A percentile compares a stretch with the other conserved stretches of the same genome.
Evolutionary conservation across 768 basidiomycete species (phyloP).

Genomic region (Termitomyces sp.): DNA sequence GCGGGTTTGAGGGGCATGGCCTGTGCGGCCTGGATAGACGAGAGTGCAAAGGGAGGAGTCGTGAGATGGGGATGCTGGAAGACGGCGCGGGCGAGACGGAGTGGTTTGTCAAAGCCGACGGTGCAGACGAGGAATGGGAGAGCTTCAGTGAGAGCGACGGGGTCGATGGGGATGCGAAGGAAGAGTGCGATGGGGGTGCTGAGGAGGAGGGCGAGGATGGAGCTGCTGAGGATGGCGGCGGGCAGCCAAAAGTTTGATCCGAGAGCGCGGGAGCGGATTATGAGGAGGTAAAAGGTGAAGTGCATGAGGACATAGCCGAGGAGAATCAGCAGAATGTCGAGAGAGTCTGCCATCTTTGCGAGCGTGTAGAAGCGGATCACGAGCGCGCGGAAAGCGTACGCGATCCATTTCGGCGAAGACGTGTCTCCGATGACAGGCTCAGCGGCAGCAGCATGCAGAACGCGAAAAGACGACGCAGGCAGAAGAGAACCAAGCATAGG

Average conservation of each 20-base stretch:
- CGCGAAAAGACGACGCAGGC: neutral
- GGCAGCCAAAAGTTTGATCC: constrained; percentile 60
- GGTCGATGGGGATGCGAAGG: constrained; percentile 84
- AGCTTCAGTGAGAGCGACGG: constrained; percentile 89
- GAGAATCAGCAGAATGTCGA: constrained; percentile 92
- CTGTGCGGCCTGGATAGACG: constrained; percentile 23
- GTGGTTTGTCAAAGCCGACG: constrained; percentile 96
- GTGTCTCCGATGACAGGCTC: constrained; percentile 51
- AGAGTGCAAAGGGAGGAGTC: constrained; percentile 25
- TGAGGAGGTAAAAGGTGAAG: constrained; percentile 86
- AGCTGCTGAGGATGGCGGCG: constrained; percentile 71
- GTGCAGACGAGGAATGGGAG: constrained; percentile 97
- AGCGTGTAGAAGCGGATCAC: constrained; percentile 13
- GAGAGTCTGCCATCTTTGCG: constrained; percentile 81
- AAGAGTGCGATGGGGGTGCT: constrained; percentile 70
- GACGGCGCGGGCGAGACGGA: constrained; percentile 84
- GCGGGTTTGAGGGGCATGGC: constrained; percentile 56
- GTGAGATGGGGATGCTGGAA: constrained; percentile 74
- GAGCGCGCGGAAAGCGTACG: constrained; percentile 62
- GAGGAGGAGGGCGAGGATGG: constrained; percentile 78
- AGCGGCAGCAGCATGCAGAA: constrained; percentile 25
- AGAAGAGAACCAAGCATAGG: constrained; percentile 19
- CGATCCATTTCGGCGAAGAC: constrained; percentile 82
- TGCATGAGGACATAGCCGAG: constrained; percentile 96
- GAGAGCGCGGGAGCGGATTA: constrained; percentile 81